A percentile compares a stretch with the other conserved stretches of the same genome.
Evolutionary conservation across 2,329 filamentous ascomycete species (phyloP).

Genomic region (Pseudocercospora macadamiae): DNA sequence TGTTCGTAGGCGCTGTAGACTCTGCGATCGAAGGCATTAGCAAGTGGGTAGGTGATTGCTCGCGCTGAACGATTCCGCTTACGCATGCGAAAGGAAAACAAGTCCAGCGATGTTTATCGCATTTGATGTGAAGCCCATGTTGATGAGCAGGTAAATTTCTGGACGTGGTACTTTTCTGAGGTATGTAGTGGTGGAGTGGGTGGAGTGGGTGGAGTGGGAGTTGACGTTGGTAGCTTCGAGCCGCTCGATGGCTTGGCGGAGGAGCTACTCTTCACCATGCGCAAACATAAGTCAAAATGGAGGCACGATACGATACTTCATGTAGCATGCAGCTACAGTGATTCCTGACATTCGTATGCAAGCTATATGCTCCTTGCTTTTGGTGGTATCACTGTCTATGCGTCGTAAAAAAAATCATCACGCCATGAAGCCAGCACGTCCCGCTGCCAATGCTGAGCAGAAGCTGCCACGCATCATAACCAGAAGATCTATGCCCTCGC

Average conservation of each 20-base stretch:
- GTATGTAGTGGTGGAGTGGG: neutral
- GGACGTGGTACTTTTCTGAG: neutral
- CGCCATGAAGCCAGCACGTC: slow-evolving; percentile 17
- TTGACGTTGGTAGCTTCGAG: neutral
- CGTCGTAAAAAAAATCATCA: slow-evolving; percentile 27
- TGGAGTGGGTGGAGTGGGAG: neutral
- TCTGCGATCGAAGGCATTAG: slow-evolving; percentile 52
- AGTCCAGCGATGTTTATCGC: slow-evolving; percentile 74
- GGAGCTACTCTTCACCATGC: neutral
- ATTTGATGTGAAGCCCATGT: slow-evolving; percentile 73
- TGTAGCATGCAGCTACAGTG: slow-evolving; percentile 4
- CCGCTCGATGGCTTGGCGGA: slow-evolving; percentile 5
- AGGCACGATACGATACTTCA: neutral
- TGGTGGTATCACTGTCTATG: slow-evolving; percentile 26
- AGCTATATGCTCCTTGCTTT: slow-evolving; percentile 9
- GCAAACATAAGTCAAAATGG: no score
- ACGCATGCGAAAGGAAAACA: slow-evolving; percentile 84
- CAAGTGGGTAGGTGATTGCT: slow-evolving; percentile 13
- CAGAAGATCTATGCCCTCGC: neutral
- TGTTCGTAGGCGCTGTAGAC: slow-evolving; percentile 97
- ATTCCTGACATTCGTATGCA: slow-evolving; percentile 7
- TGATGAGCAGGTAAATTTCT: slow-evolving; percentile 10
- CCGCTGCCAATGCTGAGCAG: neutral
- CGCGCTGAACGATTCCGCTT: slow-evolving; percentile 44
- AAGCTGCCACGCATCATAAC: slow-evolving; percentile 7